phyloP scores from a whole-genome alignment of 73 alveolate species.

The Paramecium tetraurelia region DNA sequence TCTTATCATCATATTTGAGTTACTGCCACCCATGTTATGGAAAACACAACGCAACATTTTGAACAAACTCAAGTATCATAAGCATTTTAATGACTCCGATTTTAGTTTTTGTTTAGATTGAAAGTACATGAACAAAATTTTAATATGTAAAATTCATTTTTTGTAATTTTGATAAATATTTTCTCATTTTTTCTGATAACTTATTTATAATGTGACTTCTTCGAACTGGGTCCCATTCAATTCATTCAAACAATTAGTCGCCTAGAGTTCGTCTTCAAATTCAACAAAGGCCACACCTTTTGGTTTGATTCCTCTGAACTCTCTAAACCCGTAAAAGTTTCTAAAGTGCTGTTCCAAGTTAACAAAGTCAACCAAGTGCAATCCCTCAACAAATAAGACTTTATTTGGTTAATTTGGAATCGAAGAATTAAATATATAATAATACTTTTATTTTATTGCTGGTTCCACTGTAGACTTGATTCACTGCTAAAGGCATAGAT shows the following conservation, averaged over 20 bases:
- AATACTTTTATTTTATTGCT: background rate
- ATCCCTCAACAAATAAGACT: constrained; percentile 32
- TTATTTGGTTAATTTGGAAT: constrained; percentile 28
- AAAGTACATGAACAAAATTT: constrained; percentile 1
- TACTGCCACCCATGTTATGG: constrained; percentile 8
- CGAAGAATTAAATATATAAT: background rate
- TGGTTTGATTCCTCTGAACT: constrained; percentile 45
- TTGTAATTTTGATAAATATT: background rate
- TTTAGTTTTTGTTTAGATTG: background rate
- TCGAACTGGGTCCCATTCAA: constrained; percentile 37
- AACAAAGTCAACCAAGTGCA: constrained; percentile 20
- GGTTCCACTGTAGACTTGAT: background rate
- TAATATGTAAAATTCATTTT: constrained; percentile 18
- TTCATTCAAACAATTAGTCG: constrained; percentile 50
- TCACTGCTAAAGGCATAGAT: constrained; percentile 12
- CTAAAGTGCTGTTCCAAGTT: constrained; percentile 34
- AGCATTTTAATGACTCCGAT: background rate
- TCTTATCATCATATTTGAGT: background rate
- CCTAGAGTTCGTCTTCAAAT: constrained; percentile 60
- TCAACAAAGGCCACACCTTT: constrained; percentile 64
- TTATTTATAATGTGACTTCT: constrained; percentile 10
- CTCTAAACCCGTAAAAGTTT: constrained; percentile 43
- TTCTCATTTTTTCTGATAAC: constrained; percentile 39
- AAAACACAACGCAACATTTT: constrained; percentile 7
- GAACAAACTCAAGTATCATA: background rate